These are phyloP conservation scores for Circinella minor DNA, from an alignment of 371 early-diverging fungal genomes.

Conservation along the genomic window DNA sequence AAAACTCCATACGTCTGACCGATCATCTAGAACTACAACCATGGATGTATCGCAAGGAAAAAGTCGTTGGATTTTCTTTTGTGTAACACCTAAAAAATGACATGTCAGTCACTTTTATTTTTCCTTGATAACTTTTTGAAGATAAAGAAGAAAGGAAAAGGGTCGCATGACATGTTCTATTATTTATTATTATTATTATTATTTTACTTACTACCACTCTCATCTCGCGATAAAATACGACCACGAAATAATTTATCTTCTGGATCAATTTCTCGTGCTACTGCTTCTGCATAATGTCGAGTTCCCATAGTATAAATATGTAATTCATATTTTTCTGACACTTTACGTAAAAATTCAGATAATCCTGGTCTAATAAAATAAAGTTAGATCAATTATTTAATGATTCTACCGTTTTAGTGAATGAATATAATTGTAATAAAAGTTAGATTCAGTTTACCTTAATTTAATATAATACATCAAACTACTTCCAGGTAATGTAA, in stretches of 20 bases:
- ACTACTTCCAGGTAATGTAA: slow-evolving; percentile 75
- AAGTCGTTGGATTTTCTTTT: slow-evolving; percentile 88
- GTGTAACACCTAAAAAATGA: slow-evolving; percentile 63
- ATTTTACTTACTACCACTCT: slow-evolving; percentile 77
- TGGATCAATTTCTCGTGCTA: slow-evolving; percentile 92
- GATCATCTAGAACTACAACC: slow-evolving; percentile 98
- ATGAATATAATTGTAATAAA: neutral
- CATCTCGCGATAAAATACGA: slow-evolving; percentile 96
- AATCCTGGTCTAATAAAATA: slow-evolving; percentile 69
- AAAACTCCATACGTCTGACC: slow-evolving; percentile 97
- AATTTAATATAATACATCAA: slow-evolving; percentile 85
- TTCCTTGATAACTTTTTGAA: no score
- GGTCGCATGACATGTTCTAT: neutral
- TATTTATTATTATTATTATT: no score
- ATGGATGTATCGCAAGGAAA: slow-evolving; percentile 97
- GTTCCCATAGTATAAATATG: slow-evolving; percentile 99
- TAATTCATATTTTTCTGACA: slow-evolving; percentile 84
- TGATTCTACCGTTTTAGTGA: neutral
- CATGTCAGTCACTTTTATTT: slow-evolving; percentile 1
- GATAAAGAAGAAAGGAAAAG: neutral
- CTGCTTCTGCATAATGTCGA: slow-evolving; percentile 90
- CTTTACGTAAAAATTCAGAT: slow-evolving; percentile 74
- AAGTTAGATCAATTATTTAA: no score
- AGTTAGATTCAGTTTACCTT: slow-evolving; percentile 39
- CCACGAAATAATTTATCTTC: slow-evolving; percentile 79